Evolutionary conservation across 306 rosid genomes (phyloP), one percentile per base, ranked within the genome.

Genomic region (Sindora glabra): DNA sequence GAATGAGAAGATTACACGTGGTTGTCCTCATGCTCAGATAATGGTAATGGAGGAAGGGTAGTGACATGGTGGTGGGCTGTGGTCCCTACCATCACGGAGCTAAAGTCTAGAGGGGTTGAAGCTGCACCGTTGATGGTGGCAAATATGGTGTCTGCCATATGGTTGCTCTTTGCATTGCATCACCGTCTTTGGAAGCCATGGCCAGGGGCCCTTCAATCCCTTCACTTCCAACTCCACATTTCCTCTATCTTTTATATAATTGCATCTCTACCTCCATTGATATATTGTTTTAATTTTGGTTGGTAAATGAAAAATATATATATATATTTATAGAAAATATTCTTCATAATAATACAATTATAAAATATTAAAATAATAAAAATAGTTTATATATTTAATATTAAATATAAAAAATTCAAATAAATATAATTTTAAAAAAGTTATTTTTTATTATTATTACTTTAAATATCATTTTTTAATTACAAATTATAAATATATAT

Each of bases 121-220:
- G 75, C n/a, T 45, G 59, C 67, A 84, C 94, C 94, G 96, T 85
- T 34, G 78, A 85, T 89, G 83, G 96, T 89, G 96, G 84, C 71
- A 38, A 52, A 62, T 61, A 62, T 48, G 72, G 83, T 83, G 96
- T 85, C 96, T 85, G 94, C 94, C 94, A 85, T 78, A 61, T 65
- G 75, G 58, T 36, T 70, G 70, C 64, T 62, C 55, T 48, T 10
- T 64, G 41, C 66, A 42, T 78, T 80, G 70, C 83, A 75, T 79
- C 95, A 77, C 70, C 49, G 60, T 67, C 49, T 5, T 15, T 8
- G 1, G n/a, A n/a, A n/a, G n/a, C n/a, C n/a, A n/a, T n/a, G n/a
- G n/a, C n/a, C n/a, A 71, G 65, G 44, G 74, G 59, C 18, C 59
- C 25, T 26, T 25, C 1, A 10, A 13, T 5, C 6, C 42, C 12